Base-by-base conservation (phyloP, 139 green algal genomes). In the Cymbomonas tetramitiformis region DNA sequence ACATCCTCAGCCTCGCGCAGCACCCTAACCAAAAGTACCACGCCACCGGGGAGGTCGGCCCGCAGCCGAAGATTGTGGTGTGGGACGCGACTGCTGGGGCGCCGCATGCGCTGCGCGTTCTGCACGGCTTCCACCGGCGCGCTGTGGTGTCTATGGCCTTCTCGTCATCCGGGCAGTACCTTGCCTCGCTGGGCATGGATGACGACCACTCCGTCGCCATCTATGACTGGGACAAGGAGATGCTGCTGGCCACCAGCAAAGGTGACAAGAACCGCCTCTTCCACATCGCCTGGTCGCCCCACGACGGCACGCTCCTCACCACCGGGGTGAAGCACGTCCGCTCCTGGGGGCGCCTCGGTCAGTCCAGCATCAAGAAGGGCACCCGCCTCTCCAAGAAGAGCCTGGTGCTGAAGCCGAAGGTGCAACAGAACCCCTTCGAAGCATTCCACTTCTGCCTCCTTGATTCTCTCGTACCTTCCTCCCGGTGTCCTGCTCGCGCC, bases 21-120 rank as follows among this genome's bases (percentile, higher is more conserved):
- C 58, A 68, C 51, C 65, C 65, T n/a, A 47, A 62, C 19, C 12
- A 38, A 2, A 29, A 67, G 28, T 24, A 65, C 43, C 48, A 64
- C 5, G 65, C 65, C 43, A 68, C 65, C 4, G 66, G 66, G 0
- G 53, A 73, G 58, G 66, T 64, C 4, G 62, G 62, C 25, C n/a
- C 18, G 10, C 40, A 68, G 2, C 60, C 60, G 4, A 54, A n/a
- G 4, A 53, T 68, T 9, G 55, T 24, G 28, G 60, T 68, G 50
- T 68, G 60, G 60, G 25, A 24, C 26, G 30, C 50, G 3, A 46
- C 4, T 15, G n/a, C n/a, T n/a, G n/a, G n/a, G 19, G 56, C 50
- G 21, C 26, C 19, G 4, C 30, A 68, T 38, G 4, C 56, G 0
- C 10, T 52, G 7, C 38, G 38, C 10, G 60, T 62, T 38, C 33